Percentiles rank a stretch among this genome's conserved stretches.
phyloP scores from a whole-genome alignment of 169 alveolate species.

The Babesia ovis region DNA sequence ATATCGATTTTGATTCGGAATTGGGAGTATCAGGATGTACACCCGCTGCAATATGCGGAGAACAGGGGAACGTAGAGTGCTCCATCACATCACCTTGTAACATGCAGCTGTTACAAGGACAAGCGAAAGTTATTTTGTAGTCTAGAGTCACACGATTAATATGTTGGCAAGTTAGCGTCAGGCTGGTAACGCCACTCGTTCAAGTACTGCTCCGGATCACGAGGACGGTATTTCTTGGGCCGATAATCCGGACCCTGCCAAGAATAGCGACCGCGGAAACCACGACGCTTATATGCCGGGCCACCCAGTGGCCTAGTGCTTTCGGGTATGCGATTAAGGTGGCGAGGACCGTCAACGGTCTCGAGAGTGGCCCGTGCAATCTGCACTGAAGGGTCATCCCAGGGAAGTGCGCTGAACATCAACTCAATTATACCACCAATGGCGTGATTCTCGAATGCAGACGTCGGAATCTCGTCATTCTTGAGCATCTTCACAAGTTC shows the following conservation, averaged over 20 bases:
- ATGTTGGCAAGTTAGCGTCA: constrained; percentile 48
- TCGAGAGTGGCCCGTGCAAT: constrained; percentile 44
- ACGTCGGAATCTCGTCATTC: constrained; percentile 1
- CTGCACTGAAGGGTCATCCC: constrained; percentile 18
- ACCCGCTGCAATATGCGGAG: neutral
- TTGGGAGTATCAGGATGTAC: neutral
- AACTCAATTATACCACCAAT: constrained; percentile 26
- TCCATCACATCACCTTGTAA: constrained; percentile 51
- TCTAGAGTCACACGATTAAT: neutral
- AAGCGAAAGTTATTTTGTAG: constrained; percentile 24
- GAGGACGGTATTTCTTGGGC: constrained; percentile 60
- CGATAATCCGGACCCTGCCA: constrained; percentile 70
- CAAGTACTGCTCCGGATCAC: constrained; percentile 42
- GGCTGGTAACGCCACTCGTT: constrained; percentile 62
- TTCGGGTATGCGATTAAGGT: constrained; percentile 32
- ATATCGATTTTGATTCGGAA: constrained; percentile 6
- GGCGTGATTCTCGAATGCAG: constrained; percentile 15
- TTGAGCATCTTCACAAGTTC: constrained; percentile 25
- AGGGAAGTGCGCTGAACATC: constrained; percentile 34
- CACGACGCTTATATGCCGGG: constrained; percentile 52
- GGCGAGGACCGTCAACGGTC: constrained; percentile 40
- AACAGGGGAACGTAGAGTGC: constrained; percentile 37
- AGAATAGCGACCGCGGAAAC: constrained; percentile 54
- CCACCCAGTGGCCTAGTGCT: constrained; percentile 55
- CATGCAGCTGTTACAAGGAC: constrained; percentile 43